Base-by-base conservation (phyloP, 352 stramenopile species). In the Pythium aristosporum region DNA sequence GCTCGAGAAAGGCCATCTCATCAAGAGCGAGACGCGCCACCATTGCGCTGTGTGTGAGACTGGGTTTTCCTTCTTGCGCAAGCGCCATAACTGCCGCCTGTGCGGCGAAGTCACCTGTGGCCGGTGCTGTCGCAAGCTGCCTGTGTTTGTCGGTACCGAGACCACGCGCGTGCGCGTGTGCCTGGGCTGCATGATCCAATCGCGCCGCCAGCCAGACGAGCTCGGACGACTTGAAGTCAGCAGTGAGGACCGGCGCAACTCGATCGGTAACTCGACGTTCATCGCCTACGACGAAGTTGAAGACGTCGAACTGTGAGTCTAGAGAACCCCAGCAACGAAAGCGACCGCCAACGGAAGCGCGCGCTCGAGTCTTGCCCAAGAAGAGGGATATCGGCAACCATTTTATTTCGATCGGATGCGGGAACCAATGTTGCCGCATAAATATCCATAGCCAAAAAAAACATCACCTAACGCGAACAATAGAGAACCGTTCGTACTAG, bases 101-200 rank as follows among this genome's bases (percentile, higher is more conserved):
- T 94, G 85, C 52, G 82, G 82, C 12, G 84, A 89, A 50, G 67
- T 80, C 13, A 82, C 66, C 18, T 94, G 85, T 50, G 78, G 85
- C 25, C 79, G 83, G 52, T 94, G 85, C 65, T 81, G 78, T 51
- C 81, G 80, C 13, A 91, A 91, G 55, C 77, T 91, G 62, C 74
- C 85, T 2, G 75, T 92, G 46, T 74, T 91, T 21, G 79, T 88
- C 11, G 80, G 87, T 23, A 63, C 75, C 0, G 72, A 81, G 53
- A 86, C 77, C 12, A 80, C 79, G 2, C 81, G 79, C 21, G 84
- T 94, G 41, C 87, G 86, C 23, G 82, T 91, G 32, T 94, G 85
- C 63, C 62, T 94, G 46, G 74, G 80, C 58, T 94, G 85, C 72
- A 89, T 94, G 62, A 57, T 92, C 21, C 73, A 85, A 65, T 88